Conservation (phyloP, 441 rosid species). For the Jatropha podagrica region DNA sequence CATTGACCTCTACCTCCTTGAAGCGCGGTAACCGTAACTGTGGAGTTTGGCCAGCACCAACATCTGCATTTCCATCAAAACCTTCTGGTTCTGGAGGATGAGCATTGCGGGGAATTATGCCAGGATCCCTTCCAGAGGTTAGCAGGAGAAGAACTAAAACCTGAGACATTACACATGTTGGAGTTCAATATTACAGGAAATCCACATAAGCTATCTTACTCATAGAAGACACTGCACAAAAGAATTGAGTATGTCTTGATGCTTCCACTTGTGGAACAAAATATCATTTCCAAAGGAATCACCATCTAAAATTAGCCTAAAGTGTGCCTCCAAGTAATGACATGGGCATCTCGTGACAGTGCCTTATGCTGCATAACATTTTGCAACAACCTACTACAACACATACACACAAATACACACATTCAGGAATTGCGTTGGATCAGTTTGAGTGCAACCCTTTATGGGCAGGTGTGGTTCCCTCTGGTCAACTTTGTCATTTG, state of each 20-base stretch:
- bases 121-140: constrained; percentile 98
- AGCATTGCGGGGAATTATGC: constrained; percentile 80
- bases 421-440: neutral
- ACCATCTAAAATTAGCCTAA: neutral
- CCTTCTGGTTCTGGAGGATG: constrained; percentile 91
- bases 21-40: constrained; percentile 72
- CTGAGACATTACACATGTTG: constrained; percentile 39
- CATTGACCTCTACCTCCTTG: constrained; percentile 80
- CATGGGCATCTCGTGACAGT: neutral
- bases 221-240: neutral
- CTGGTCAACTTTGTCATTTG: neutral
- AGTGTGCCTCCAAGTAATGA: neutral
- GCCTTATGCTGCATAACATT: neutral
- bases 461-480: neutral
- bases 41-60: constrained; percentile 69
- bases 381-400: neutral
- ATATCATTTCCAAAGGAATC: neutral
- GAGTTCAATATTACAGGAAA: constrained; percentile 7
- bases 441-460: neutral
- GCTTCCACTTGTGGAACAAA: neutral
- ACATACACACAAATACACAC: neutral
- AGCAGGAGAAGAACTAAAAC: constrained; percentile 78
- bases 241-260: neutral
- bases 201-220: neutral
- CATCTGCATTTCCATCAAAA: constrained; percentile 56